phyloP scores from a whole-genome alignment of 768 basidiomycete genomes.

The Boletellus sp. region DNA sequence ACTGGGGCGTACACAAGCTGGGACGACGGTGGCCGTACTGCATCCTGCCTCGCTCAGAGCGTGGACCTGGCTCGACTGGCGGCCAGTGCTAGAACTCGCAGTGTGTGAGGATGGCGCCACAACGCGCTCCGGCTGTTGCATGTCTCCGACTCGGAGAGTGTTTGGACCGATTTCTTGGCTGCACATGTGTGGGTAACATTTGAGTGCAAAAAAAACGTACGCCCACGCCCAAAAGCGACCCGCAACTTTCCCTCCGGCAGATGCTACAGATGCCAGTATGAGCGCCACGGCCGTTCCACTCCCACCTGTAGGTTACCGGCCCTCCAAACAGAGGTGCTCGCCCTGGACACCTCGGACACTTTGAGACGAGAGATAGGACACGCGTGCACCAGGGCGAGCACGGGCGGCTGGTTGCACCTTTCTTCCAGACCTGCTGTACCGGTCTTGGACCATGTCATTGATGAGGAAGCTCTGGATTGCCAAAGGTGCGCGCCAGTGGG shows the following conservation, averaged over 20 bases:
- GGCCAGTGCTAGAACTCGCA: too few relatives aligned
- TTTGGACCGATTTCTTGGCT: neutral
- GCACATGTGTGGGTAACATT: neutral
- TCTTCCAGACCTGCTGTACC: neutral
- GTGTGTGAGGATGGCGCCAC: neutral
- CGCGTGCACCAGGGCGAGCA: neutral
- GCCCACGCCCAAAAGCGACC: neutral
- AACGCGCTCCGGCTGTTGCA: neutral
- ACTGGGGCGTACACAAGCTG: too few relatives aligned
- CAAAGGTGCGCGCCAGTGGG: neutral
- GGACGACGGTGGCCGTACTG: too few relatives aligned
- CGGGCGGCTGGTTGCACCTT: neutral
- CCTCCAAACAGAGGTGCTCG: slow-evolving; percentile 1
- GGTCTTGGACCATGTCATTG: neutral
- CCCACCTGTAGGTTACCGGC: neutral
- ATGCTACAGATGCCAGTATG: neutral
- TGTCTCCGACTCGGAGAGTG: neutral
- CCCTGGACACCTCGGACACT: neutral
- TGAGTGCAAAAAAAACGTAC: neutral
- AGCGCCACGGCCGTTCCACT: neutral
- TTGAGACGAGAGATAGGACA: neutral
- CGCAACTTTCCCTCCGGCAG: neutral
- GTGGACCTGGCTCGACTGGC: too few relatives aligned
- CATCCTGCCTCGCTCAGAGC: too few relatives aligned
- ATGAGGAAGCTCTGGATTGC: neutral